phyloP scores from a whole-genome alignment of 176 grass and related monocot species.

The Hsuehochloa calcarea region DNA sequence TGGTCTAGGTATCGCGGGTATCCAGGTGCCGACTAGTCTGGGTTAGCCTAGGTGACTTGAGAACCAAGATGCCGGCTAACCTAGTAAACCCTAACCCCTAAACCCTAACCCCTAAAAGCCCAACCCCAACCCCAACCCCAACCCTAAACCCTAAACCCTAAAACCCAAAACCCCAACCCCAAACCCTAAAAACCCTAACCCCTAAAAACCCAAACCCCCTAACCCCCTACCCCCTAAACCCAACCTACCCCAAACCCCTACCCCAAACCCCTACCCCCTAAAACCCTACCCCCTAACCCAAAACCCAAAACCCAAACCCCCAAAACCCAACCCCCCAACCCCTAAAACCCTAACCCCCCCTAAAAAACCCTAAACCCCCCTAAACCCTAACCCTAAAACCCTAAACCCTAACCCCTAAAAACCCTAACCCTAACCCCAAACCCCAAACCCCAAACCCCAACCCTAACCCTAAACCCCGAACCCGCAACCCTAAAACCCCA shows the following conservation, averaged over 20 bases:
- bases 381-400: constrained; percentile 36
- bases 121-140: constrained; percentile 37
- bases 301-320: constrained; percentile 27
- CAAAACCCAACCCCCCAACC: constrained; percentile 30
- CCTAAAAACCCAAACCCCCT: no score
- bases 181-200: constrained; percentile 35
- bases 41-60: no score
- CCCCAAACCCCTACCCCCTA: no score
- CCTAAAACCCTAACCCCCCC: constrained; percentile 30
- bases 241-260: no score
- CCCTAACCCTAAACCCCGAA: constrained; percentile 25
- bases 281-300: constrained; percentile 22
- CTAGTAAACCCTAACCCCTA: constrained; percentile 38
- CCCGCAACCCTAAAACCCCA: constrained; percentile 26
- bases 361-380: no score
- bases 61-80: no score
- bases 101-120: constrained; percentile 37
- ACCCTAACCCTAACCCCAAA: background rate
- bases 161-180: constrained; percentile 36
- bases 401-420: constrained; percentile 26
- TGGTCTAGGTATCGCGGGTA: no score
- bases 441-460: constrained; percentile 35
- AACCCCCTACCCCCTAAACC: no score
- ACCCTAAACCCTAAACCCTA: constrained; percentile 25
- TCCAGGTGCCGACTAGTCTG: no score